These are phyloP conservation scores for Fraxinus dipetala DNA, from an alignment of 305 asterid genomes.

Conservation along the genomic window DNA sequence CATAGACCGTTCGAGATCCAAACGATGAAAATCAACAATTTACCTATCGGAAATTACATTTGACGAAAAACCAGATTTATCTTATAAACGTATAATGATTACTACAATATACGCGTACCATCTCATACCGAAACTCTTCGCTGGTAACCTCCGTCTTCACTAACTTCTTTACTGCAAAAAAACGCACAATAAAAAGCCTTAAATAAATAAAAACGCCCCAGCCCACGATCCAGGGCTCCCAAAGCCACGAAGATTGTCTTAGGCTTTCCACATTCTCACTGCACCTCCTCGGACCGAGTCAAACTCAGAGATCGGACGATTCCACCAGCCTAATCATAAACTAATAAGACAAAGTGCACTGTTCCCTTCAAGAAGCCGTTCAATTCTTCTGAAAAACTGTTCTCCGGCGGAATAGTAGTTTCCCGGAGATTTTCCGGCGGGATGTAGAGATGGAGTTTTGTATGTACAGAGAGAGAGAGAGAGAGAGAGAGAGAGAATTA, in stretches of 20 bases:
- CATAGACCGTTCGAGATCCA: slow-evolving; percentile 39
- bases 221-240: slow-evolving; percentile 43
- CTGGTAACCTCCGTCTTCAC: slow-evolving; percentile 46
- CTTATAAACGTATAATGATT: not conserved
- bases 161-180: slow-evolving; percentile 31
- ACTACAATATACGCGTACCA: slow-evolving; percentile 40
- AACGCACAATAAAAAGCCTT: slow-evolving; percentile 23
- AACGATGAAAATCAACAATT: slow-evolving; percentile 20
- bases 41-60: slow-evolving; percentile 34
- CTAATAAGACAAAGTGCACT: slow-evolving; percentile 13
- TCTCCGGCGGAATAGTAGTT: slow-evolving; percentile 28
- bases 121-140: slow-evolving; percentile 53
- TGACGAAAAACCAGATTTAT: not conserved
- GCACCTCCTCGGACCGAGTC: slow-evolving; percentile 33
- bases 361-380: not conserved
- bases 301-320: slow-evolving; percentile 57
- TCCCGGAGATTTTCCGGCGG: slow-evolving; percentile 37
- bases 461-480: slow-evolving; percentile 24
- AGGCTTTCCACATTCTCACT: slow-evolving; percentile 55
- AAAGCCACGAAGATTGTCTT: slow-evolving; percentile 24
- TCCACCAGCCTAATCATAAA: slow-evolving; percentile 37
- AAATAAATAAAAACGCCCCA: slow-evolving; percentile 30
- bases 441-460: slow-evolving; percentile 24
- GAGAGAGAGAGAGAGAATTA: slow-evolving; percentile 23
- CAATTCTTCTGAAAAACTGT: slow-evolving; percentile 20